A percentile compares a stretch with the other conserved stretches of the same genome.
Evolutionary conservation across 2,329 filamentous ascomycete species (phyloP).

Genomic region (Colletotrichum camelliae): DNA sequence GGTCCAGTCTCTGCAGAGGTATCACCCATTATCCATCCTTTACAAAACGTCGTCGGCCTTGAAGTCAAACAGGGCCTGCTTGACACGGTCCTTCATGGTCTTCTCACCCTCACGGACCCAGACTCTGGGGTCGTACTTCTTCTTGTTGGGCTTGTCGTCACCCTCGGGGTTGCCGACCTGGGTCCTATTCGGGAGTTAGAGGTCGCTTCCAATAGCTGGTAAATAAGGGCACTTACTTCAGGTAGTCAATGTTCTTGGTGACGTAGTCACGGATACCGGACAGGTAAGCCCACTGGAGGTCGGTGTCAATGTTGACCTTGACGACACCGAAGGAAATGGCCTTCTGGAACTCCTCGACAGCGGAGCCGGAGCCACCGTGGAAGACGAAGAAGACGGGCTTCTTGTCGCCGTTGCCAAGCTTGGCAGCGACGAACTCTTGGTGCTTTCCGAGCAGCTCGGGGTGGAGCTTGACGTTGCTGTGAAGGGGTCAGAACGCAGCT

Average conservation of each 20-base stretch:
- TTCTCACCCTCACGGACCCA: conserved; percentile 98
- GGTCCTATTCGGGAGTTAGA: conserved; percentile 46
- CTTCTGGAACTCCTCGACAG: conserved; percentile 87
- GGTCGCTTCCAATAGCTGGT: not conserved
- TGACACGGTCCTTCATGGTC: conserved; percentile 85
- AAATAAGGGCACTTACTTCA: conserved; percentile 40
- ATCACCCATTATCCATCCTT: conserved; percentile 32
- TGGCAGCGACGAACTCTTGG: conserved; percentile 87
- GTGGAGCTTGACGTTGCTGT: conserved; percentile 87
- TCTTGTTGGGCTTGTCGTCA: conserved; percentile 99
- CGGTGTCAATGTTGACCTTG: conserved; percentile 99
- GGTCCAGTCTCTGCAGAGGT: conserved; percentile 14
- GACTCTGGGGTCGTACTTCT: conserved; percentile 83
- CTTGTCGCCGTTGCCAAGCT: conserved; percentile 72
- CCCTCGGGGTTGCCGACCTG: conserved; percentile 96
- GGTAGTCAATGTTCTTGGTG: conserved; percentile 93
- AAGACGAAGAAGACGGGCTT: conserved; percentile 99
- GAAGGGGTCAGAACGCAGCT: not conserved
- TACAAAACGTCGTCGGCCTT: conserved; percentile 82
- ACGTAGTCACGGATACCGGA: conserved; percentile 94
- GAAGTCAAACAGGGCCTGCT: conserved; percentile 88
- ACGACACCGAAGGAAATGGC: conserved; percentile 94
- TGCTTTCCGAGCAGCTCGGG: conserved; percentile 97
- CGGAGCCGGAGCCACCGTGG: conserved; percentile 94
- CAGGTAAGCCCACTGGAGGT: conserved; percentile 95